Evolutionary conservation across 306 rosid genomes (phyloP).

Genomic region (Ormosia emarginata): DNA sequence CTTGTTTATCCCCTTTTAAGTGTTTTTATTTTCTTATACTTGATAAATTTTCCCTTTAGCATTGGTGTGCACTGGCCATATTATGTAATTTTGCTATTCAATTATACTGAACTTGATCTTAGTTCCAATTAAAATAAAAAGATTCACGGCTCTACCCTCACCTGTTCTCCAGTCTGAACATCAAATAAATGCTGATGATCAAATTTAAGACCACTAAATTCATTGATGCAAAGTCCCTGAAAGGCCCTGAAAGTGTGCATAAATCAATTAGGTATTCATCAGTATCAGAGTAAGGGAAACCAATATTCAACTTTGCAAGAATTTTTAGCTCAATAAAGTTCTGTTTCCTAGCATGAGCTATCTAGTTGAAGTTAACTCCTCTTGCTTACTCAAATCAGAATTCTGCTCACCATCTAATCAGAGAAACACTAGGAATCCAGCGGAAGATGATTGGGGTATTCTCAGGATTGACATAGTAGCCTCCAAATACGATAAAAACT

Average conservation of each 20-base stretch:
- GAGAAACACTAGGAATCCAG: conserved; percentile 90
- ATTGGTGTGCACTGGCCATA: not conserved
- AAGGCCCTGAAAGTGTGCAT: conserved; percentile 73
- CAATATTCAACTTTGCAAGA: not conserved
- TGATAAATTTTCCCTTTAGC: not conserved
- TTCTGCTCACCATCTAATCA: conserved; percentile 74
- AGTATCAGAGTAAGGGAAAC: not conserved
- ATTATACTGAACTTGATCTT: not conserved
- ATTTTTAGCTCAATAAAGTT: conserved; percentile 5
- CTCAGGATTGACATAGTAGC: conserved; percentile 81
- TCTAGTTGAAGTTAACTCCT: conserved; percentile 13
- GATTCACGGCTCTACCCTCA: conserved; percentile 28
- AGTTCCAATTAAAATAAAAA: not conserved
- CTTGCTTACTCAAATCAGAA: conserved; percentile 9
- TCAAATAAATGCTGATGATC: conserved; percentile 83
- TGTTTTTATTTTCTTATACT: not conserved
- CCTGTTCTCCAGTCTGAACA: conserved; percentile 91
- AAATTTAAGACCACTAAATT: conserved; percentile 81
- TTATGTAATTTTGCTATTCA: not conserved
- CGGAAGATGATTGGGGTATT: conserved; percentile 90
- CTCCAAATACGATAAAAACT: conserved; percentile 88
- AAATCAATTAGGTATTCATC: conserved; percentile 16
- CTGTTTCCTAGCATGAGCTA: not conserved
- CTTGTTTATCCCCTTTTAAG: not conserved
- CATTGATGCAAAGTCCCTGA: conserved; percentile 92